phyloP scores from a whole-genome alignment of 805 yeast species.

The Kuraishia floccosa region DNA sequence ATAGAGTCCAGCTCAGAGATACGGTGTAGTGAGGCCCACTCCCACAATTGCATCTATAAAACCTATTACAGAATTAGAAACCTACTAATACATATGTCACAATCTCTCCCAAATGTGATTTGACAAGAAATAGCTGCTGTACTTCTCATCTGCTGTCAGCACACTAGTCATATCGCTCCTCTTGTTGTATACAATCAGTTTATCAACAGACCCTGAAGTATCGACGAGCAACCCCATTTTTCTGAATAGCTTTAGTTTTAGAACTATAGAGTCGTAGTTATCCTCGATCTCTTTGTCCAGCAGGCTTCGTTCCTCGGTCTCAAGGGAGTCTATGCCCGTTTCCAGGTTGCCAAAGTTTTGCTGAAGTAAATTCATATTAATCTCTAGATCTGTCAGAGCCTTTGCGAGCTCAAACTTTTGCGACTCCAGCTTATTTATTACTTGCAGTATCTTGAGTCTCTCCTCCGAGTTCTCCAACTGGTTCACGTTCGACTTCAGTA shows the following conservation, averaged over 20 bases:
- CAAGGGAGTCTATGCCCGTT: conserved; percentile 5
- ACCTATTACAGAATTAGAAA: no score
- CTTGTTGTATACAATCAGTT: conserved; percentile 38
- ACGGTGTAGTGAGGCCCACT: no score
- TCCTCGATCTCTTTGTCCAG: conserved; percentile 20
- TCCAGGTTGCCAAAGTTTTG: conserved; percentile 18
- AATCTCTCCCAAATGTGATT: conserved; percentile 72
- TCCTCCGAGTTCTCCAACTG: conserved; percentile 17
- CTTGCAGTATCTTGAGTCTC: conserved; percentile 16
- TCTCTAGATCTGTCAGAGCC: conserved; percentile 35
- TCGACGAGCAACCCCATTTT: conserved; percentile 47
- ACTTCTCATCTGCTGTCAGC: conserved; percentile 38
- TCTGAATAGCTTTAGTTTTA: conserved; percentile 50
- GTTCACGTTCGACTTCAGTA: conserved; percentile 8
- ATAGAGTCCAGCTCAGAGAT: neutral
- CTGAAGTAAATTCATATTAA: conserved; percentile 29
- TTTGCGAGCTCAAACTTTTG: conserved; percentile 40
- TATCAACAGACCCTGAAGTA: conserved; percentile 18
- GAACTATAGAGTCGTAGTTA: conserved; percentile 29
- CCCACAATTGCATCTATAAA: no score
- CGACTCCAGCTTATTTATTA: conserved; percentile 25
- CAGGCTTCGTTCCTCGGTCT: conserved; percentile 11
- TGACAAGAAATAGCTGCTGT: conserved; percentile 58
- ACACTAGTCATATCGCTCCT: conserved; percentile 33
- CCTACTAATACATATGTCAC: conserved; percentile 7